Percentiles rank a stretch among this genome's conserved stretches.
Evolutionary conservation across 176 grass and related monocot species (phyloP).

Genomic region (Aegilops bicornis): DNA sequence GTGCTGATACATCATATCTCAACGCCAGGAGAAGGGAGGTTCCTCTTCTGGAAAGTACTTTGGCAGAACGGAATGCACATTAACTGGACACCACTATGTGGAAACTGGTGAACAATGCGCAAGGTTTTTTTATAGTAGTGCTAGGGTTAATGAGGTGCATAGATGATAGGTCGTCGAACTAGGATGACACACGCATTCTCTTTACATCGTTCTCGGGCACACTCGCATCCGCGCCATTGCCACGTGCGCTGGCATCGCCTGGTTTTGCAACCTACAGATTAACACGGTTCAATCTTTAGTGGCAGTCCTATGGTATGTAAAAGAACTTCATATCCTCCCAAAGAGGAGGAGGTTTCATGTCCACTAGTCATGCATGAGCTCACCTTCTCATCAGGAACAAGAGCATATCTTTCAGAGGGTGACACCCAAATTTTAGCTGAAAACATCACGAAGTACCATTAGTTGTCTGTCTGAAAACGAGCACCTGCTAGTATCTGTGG

Average conservation of each 20-base stretch:
- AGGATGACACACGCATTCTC: slow-evolving; percentile 66
- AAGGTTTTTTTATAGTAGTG: background rate
- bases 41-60: slow-evolving; percentile 9
- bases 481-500: background rate
- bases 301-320: background rate
- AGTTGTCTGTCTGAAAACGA: background rate
- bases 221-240: slow-evolving; percentile 69
- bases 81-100: slow-evolving; percentile 14
- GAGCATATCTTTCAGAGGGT: slow-evolving; percentile 91
- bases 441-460: slow-evolving; percentile 16
- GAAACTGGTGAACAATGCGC: background rate
- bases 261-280: slow-evolving; percentile 51
- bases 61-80: slow-evolving; percentile 17
- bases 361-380: slow-evolving; percentile 10
- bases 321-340: background rate
- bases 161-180: background rate
- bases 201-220: slow-evolving; percentile 90
- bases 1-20: background rate
- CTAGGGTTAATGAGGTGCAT: background rate
- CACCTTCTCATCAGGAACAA: slow-evolving; percentile 94
- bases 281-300: background rate
- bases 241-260: slow-evolving; percentile 23
- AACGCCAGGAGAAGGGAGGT: slow-evolving; percentile 8
- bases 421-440: slow-evolving; percentile 97
- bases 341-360: background rate